Evolutionary conservation across 2,329 filamentous ascomycete genomes (phyloP).

Genomic region (Drechslerella dactyloides): DNA sequence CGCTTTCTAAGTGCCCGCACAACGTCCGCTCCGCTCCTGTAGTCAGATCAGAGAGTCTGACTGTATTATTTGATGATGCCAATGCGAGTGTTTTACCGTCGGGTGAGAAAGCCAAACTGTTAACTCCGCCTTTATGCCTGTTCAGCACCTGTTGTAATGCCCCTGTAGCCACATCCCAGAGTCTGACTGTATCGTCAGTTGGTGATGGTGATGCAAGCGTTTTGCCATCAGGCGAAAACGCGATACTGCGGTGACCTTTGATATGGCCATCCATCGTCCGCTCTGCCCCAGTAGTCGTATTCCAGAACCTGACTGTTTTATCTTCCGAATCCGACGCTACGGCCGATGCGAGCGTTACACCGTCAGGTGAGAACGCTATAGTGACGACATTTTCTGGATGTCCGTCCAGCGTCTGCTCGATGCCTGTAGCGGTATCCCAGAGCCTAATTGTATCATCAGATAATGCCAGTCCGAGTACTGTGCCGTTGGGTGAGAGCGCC

Average conservation of each 20-base stretch:
- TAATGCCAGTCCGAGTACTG: no score
- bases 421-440: no score
- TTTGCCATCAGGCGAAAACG: slow-evolving; percentile 9
- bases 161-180: slow-evolving; percentile 9
- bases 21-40: not conserved
- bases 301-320: not conserved
- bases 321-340: no score
- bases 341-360: no score
- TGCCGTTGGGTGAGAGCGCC: no score
- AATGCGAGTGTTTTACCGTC: slow-evolving; percentile 87
- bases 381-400: no score
- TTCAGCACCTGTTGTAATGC: not conserved
- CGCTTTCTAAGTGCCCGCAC: not conserved
- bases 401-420: no score
- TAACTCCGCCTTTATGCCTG: not conserved
- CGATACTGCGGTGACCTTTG: slow-evolving; percentile 64
- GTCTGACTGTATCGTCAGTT: slow-evolving; percentile 1
- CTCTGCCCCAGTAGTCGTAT: not conserved
- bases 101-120: slow-evolving; percentile 70
- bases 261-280: slow-evolving; percentile 58
- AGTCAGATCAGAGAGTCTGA: slow-evolving; percentile 7
- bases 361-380: no score
- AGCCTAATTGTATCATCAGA: no score
- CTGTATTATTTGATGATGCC: slow-evolving; percentile 54
- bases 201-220: not conserved